phyloP scores from a whole-genome alignment of 306 rosid genomes.

The Ceratonia siliqua region DNA sequence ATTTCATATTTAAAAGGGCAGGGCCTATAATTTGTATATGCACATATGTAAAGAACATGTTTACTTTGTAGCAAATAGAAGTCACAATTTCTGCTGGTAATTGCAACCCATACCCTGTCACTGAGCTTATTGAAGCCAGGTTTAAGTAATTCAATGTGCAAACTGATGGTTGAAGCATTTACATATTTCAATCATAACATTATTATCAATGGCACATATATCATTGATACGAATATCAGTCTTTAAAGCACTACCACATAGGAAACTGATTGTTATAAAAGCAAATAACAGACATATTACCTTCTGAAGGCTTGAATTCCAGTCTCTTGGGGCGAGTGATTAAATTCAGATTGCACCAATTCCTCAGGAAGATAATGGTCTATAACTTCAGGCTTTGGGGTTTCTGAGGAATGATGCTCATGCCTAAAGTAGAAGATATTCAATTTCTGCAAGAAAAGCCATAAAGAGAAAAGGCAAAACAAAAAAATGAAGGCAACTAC shows the following conservation, averaged over 20 bases:
- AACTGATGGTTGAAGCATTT: background rate
- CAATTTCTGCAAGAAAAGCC: slow-evolving; percentile 59
- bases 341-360: slow-evolving; percentile 50
- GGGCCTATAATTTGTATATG: background rate
- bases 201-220: background rate
- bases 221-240: background rate
- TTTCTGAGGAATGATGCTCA: slow-evolving; percentile 60
- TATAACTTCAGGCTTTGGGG: slow-evolving; percentile 52
- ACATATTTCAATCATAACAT: background rate
- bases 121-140: background rate
- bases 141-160: background rate
- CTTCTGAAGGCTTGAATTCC: slow-evolving; percentile 47
- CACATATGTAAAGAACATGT: background rate
- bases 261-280: slow-evolving; percentile 7
- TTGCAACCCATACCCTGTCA: background rate
- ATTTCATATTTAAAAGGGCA: background rate
- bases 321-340: slow-evolving; percentile 45
- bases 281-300: slow-evolving; percentile 36
- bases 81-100: slow-evolving; percentile 12
- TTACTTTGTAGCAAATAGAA: background rate
- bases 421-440: slow-evolving; percentile 78
- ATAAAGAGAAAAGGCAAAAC: background rate
- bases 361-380: slow-evolving; percentile 55
- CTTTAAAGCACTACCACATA: slow-evolving; percentile 2
- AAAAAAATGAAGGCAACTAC: background rate